phyloP scores from a whole-genome alignment of 2,329 filamentous ascomycete species.

The Sarocladium brachiariae region DNA sequence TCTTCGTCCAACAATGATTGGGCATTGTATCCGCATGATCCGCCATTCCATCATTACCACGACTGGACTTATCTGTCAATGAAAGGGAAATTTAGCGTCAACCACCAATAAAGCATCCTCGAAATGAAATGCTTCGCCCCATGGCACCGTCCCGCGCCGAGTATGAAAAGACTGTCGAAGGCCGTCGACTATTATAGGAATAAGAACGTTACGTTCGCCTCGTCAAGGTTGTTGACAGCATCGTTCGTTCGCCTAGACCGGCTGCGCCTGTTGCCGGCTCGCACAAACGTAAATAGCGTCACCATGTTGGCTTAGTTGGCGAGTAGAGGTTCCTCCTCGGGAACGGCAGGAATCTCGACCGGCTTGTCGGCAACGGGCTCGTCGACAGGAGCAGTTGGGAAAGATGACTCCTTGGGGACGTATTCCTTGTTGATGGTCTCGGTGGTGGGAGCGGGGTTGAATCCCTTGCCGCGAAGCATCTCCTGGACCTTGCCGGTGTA shows the following conservation, averaged over 20 bases:
- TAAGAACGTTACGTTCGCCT: conserved; percentile 6
- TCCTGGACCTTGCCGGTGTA: conserved; percentile 62
- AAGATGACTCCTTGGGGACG: conserved; percentile 23
- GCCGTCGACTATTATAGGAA: background rate
- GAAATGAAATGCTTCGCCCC: background rate
- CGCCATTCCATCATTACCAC: background rate
- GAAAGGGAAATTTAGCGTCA: background rate
- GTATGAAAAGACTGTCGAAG: conserved; percentile 1
- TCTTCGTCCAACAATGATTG: background rate
- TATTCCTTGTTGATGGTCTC: conserved; percentile 22
- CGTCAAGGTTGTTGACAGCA: conserved; percentile 11
- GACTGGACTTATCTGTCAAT: background rate
- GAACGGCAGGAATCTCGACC: conserved; percentile 14
- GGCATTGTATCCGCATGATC: background rate
- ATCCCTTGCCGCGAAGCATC: conserved; percentile 45
- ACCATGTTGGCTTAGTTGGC: conserved; percentile 14
- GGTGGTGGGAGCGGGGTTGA: conserved; percentile 29
- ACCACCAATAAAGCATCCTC: background rate
- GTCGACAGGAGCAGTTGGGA: conserved; percentile 30
- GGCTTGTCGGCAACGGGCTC: conserved; percentile 24
- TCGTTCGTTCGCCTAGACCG: conserved; percentile 1
- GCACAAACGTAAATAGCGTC: conserved; percentile 6
- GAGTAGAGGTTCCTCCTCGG: conserved; percentile 18
- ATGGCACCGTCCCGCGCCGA: conserved; percentile 6
- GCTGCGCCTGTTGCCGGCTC: conserved; percentile 4